Evolutionary conservation across 345 rosid species (phyloP), one percentile per base, ranked within the genome.

Genomic region (Brassica rapa): DNA sequence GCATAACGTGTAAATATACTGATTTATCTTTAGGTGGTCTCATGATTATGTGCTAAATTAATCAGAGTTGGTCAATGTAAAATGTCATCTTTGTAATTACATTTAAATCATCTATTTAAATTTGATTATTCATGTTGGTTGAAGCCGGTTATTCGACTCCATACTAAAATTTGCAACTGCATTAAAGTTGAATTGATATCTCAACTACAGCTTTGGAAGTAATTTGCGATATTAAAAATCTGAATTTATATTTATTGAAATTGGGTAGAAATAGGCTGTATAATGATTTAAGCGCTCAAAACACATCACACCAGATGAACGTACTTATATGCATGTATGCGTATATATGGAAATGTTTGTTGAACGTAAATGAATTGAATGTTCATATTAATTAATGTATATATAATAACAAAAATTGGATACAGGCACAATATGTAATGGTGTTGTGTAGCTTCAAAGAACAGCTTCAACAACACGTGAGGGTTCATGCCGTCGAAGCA

Each of bases 401-500:
- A 71, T 29, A 25, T 62, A 10, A 24, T 32, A 30, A 19, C 11
- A 2, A 41, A 27, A 14, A 4, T 43, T 68, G 49, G 72, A 32
- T 73, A 70, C 83, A 94, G 98, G 93, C 90, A 69, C 98, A 94
- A 71, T 92, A 94, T 84, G 76, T 94, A 89, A 86, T 92, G 84
- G 89, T 94, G 74, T 68, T 94, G 81, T 94, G 98, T 86, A 88
- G 88, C 74, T 94, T 94, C 88, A 94, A 92, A 83, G 98, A 94
- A 68, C 98, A 94, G 85, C 95, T 94, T n/a, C 98, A 94, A 72
- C 98, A 94, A 59, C 98, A 94, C 81, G 98, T 94, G 83, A 87
- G 97, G 81, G 94, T 94, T 73, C 95, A 94, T 71, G 98, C 98
- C 82, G 96, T 94, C 41, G 98, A 94, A 82, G 98, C 98, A 35